Evolutionary conservation across 768 basidiomycete genomes (phyloP).

Genomic region (Psilocybe cyanescens): DNA sequence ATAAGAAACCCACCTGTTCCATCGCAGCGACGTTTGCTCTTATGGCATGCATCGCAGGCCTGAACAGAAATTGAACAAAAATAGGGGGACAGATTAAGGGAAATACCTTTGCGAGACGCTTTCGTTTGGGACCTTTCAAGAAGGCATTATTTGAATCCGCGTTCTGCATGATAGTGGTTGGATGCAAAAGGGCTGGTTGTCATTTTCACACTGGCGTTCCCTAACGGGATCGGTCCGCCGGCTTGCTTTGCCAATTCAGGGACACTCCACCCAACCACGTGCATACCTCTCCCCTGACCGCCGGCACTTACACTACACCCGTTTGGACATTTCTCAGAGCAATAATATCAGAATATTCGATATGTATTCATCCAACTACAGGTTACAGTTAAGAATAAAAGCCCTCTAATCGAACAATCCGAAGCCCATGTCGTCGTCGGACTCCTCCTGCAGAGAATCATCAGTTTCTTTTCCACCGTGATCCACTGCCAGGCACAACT

Average conservation of each 20-base stretch:
- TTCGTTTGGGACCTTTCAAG: slow-evolving; percentile 56
- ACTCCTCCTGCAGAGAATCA: slow-evolving; percentile 70
- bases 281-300: slow-evolving; percentile 29
- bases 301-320: slow-evolving; percentile 26
- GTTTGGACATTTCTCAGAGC: slow-evolving; percentile 13
- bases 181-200: slow-evolving; percentile 23
- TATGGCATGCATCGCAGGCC: slow-evolving; percentile 86
- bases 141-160: slow-evolving; percentile 32
- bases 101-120: slow-evolving; percentile 55
- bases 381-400: slow-evolving; percentile 15
- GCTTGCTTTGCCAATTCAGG: slow-evolving; percentile 26
- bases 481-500: slow-evolving; percentile 1
- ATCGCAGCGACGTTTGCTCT: slow-evolving; percentile 83
- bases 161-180: slow-evolving; percentile 29
- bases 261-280: slow-evolving; percentile 2
- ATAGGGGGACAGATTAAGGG: slow-evolving; percentile 1
- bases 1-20: slow-evolving; percentile 62
- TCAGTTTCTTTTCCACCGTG: slow-evolving; percentile 10
- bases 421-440: slow-evolving; percentile 99
- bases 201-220: slow-evolving; percentile 24
- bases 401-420: slow-evolving; percentile 87
- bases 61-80: slow-evolving; percentile 23
- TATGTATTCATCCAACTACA: slow-evolving; percentile 15
- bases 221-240: slow-evolving; percentile 35
- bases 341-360: slow-evolving; percentile 2